phyloP scores from a whole-genome alignment of 106 monocot species.

The Allium fistulosum region DNA sequence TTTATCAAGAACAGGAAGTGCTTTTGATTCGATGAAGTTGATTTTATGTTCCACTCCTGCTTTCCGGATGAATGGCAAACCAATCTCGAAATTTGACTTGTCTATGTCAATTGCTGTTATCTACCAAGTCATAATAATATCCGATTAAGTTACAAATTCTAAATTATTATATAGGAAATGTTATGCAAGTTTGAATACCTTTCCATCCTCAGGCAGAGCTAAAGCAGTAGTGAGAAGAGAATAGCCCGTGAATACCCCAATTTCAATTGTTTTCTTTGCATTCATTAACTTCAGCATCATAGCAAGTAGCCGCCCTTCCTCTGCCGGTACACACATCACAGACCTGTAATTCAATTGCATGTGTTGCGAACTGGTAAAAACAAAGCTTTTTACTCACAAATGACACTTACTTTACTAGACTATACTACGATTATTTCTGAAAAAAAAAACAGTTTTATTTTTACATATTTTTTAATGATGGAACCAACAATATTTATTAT shows the following conservation, averaged over 20 bases:
- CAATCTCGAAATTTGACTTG: conserved; percentile 7
- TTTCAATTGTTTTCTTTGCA: conserved; percentile 43
- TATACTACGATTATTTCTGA: neutral
- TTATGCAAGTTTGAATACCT: conserved; percentile 9
- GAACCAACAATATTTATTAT: neutral
- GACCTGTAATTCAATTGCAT: neutral
- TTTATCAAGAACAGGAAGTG: conserved; percentile 17
- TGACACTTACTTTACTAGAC: too few relatives aligned
- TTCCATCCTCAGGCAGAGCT: conserved; percentile 37
- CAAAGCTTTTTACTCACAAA: neutral
- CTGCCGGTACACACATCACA: conserved; percentile 33
- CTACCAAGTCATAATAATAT: neutral
- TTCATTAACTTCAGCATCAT: conserved; percentile 33
- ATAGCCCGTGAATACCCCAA: conserved; percentile 51
- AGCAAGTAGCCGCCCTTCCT: conserved; percentile 29
- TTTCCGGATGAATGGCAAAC: conserved; percentile 14
- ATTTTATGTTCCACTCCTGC: conserved; percentile 23
- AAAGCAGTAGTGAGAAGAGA: conserved; percentile 43
- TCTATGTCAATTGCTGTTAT: conserved; percentile 20
- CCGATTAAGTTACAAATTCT: neutral
- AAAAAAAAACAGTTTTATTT: neutral
- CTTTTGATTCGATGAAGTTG: conserved; percentile 23
- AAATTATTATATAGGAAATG: neutral
- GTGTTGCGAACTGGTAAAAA: too few relatives aligned
- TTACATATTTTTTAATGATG: neutral